Base-by-base conservation (phyloP, 768 basidiomycete genomes). In the Omphalotus guepiniiformis region DNA sequence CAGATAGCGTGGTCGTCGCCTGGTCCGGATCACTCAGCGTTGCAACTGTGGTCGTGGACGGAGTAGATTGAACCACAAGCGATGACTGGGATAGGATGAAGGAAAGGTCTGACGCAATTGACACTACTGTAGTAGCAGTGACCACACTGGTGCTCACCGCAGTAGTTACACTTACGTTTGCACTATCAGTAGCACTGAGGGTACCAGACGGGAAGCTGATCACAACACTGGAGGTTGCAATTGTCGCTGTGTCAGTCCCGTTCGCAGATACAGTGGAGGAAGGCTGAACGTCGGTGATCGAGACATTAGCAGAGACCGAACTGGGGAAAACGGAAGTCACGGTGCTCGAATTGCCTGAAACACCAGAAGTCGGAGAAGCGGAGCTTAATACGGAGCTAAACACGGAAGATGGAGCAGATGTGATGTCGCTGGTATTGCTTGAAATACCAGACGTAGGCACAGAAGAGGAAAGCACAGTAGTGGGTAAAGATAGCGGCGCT, bases 31-130 rank as follows among this genome's bases (percentile, higher is more conserved):
- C 60, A 2, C 73, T 73, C 5, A 73, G 51, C 4, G 57, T 48
- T 18, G 34, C 23, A 27, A 48, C 32, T 16, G 54, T 43, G 2
- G 66, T 48, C 2, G 69, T 57, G 1, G 67, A 55, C 9, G 69
- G 37, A 15, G 65, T 43, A 5, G 75, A 61, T 2, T 68, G 61
- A 32, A 74, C 53, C 5, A 64, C 71, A 12, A 78, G 62, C 0
- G 73, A 66, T 1, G 69, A 63, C 56, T 69, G 68, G 9, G 73
- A 71, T 19, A 74, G 61, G 45, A 76, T 60, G 56, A 75, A 76
- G 0, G 71, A 66, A 11, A 75, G 64, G 25, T 63, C 70, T 0
- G 75, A 68, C 30, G 69, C 62, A 45, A 75, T 58, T 8, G 69
- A 58, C 35, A 67, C 54, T 3, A 62, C 61, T 37, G 39, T 37